Evolutionary conservation across 441 rosid species (phyloP).

Genomic region (Erodium moschatum): DNA sequence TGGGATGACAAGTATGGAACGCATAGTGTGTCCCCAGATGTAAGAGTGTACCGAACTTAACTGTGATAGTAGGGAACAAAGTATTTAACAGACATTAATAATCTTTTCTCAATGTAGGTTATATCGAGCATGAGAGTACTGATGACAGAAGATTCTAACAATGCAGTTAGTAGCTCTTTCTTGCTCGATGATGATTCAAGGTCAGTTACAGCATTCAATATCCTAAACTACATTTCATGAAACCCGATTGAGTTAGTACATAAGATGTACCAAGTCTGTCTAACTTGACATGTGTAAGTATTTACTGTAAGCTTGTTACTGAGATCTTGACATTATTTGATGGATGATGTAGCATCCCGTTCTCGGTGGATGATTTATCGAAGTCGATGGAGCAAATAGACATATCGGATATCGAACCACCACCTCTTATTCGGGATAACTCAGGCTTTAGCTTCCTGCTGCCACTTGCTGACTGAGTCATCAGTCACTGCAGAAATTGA

Average conservation of each 20-base stretch:
- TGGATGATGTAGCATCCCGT: constrained; percentile 75
- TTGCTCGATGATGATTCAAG: constrained; percentile 95
- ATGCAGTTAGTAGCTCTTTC: constrained; percentile 93
- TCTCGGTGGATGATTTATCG: constrained; percentile 89
- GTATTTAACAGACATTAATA: too few relatives aligned
- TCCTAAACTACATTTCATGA: too few relatives aligned
- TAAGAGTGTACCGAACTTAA: constrained; percentile 33
- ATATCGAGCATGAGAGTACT: constrained; percentile 88
- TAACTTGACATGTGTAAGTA: too few relatives aligned
- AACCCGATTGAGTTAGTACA: too few relatives aligned
- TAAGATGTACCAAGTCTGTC: too few relatives aligned
- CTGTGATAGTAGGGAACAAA: neutral
- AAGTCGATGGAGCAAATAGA: constrained; percentile 93
- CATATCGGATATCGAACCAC: constrained; percentile 79
- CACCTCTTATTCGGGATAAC: constrained; percentile 76
- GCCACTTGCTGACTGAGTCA: constrained; percentile 35
- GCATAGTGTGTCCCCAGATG: constrained; percentile 83
- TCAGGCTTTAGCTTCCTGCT: constrained; percentile 87
- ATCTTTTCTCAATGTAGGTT: constrained; percentile 35
- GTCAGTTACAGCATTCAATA: constrained; percentile 28
- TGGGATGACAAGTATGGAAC: constrained; percentile 99
- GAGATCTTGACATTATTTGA: neutral
- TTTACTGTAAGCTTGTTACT: neutral
- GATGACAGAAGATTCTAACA: constrained; percentile 97
- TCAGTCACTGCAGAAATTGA: neutral